phyloP scores from a whole-genome alignment of 163 green algal genomes.

The Scenedesmus sp. region DNA sequence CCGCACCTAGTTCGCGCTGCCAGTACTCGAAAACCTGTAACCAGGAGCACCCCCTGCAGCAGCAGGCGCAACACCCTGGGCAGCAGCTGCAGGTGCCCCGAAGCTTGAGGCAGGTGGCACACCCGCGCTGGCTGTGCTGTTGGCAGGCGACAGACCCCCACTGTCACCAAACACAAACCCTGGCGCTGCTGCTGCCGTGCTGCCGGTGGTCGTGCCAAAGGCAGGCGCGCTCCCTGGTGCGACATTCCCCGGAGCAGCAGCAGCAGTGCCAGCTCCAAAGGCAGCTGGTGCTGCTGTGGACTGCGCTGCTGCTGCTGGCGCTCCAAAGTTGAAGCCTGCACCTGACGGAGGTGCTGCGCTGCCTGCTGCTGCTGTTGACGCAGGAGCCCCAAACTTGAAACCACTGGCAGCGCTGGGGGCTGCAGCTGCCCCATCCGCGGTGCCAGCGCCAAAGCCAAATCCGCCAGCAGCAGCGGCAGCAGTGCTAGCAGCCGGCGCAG shows the following conservation, averaged over 20 bases:
- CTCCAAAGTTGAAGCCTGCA: background rate
- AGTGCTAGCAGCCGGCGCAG: background rate
- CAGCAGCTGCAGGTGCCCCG: background rate
- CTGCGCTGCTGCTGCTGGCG: background rate
- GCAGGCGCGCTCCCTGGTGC: background rate
- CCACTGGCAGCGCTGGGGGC: background rate
- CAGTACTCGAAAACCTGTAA: background rate
- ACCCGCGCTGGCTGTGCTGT: background rate
- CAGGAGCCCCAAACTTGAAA: conserved; percentile 1
- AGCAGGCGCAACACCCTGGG: too few relatives aligned
- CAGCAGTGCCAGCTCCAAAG: background rate
- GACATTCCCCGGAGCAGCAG: background rate
- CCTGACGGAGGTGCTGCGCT: background rate
- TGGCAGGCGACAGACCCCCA: background rate
- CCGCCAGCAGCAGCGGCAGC: background rate
- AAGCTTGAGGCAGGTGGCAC: background rate
- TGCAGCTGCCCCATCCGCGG: background rate
- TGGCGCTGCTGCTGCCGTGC: background rate
- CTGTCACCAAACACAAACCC: background rate
- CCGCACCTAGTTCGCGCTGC: background rate
- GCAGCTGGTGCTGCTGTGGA: conserved; percentile 3
- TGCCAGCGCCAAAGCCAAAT: background rate
- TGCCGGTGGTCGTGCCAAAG: background rate
- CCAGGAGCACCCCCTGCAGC: background rate
- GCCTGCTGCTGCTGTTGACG: background rate